These are phyloP conservation scores for Pseudonitzschia multiseries DNA, from an alignment of 108 stramenopile genomes.

Conservation along the genomic window DNA sequence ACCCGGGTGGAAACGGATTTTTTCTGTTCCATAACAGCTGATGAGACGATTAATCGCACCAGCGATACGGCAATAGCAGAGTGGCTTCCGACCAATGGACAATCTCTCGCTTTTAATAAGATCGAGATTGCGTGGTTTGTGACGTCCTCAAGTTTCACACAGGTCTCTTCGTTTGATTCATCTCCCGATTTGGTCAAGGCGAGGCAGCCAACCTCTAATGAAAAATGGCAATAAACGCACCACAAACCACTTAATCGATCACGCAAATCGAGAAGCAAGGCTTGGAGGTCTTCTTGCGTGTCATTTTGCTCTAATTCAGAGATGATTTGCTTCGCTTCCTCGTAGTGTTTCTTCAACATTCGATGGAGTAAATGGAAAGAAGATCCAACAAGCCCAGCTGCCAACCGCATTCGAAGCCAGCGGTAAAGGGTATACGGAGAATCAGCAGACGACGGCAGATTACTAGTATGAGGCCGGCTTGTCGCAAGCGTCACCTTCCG, in stretches of 20 bases:
- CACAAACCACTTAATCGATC: slow-evolving; percentile 16
- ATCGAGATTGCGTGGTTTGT: slow-evolving; percentile 9
- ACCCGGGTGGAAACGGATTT: background rate
- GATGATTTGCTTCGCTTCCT: background rate
- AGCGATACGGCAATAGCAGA: background rate
- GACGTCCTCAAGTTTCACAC: background rate
- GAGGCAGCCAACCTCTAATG: slow-evolving; percentile 6
- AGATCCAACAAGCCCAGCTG: slow-evolving; percentile 5
- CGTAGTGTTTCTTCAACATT: background rate
- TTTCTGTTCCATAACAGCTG: background rate
- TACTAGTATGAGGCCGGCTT: background rate
- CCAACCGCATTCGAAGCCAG: slow-evolving; percentile 7
- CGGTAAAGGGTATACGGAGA: slow-evolving; percentile 10
- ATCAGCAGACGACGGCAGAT: background rate
- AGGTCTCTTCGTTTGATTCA: background rate
- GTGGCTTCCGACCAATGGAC: slow-evolving; percentile 14
- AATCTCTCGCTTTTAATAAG: slow-evolving; percentile 13
- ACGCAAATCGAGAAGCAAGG: background rate
- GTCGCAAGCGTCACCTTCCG: background rate
- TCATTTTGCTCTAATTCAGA: background rate
- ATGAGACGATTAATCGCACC: slow-evolving; percentile 14
- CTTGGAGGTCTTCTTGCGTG: background rate
- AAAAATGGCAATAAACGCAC: slow-evolving; percentile 18
- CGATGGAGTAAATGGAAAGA: slow-evolving; percentile 4
- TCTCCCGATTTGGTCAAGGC: background rate